Evolutionary conservation across 257 asterid species (phyloP).

Genomic region (Solanum clarkiae): DNA sequence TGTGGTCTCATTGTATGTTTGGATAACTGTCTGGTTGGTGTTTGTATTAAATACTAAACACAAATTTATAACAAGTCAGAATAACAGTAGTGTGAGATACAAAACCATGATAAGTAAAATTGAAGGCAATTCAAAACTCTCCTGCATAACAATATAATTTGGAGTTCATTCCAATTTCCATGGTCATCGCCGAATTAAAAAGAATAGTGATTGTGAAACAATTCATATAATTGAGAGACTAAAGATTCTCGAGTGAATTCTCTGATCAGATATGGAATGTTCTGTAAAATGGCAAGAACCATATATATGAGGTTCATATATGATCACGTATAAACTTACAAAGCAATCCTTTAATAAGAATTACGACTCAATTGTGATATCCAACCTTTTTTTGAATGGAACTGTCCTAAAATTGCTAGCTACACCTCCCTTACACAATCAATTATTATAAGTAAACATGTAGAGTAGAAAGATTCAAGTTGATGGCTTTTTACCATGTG

Average conservation of each 20-base stretch:
- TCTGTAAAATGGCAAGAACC: background rate
- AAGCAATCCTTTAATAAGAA: background rate
- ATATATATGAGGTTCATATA: background rate
- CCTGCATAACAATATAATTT: background rate
- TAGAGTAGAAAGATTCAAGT: background rate
- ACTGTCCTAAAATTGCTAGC: background rate
- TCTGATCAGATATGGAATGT: background rate
- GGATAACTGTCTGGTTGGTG: conserved; percentile 76
- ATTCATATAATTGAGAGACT: background rate
- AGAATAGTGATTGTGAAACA: background rate
- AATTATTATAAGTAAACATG: background rate
- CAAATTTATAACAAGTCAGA: background rate
- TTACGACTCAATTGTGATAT: background rate
- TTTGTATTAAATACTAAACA: conserved; percentile 71
- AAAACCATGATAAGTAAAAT: background rate
- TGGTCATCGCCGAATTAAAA: background rate
- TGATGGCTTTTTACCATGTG: background rate
- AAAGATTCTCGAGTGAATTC: background rate
- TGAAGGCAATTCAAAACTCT: background rate
- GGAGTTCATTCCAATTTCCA: background rate
- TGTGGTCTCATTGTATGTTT: conserved; percentile 67
- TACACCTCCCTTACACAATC: background rate
- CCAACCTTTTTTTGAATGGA: background rate
- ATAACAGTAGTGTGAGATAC: background rate
- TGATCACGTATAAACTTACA: background rate